phyloP scores from a whole-genome alignment of 768 basidiomycete species.

The Rhizopogon vesiculosus region DNA sequence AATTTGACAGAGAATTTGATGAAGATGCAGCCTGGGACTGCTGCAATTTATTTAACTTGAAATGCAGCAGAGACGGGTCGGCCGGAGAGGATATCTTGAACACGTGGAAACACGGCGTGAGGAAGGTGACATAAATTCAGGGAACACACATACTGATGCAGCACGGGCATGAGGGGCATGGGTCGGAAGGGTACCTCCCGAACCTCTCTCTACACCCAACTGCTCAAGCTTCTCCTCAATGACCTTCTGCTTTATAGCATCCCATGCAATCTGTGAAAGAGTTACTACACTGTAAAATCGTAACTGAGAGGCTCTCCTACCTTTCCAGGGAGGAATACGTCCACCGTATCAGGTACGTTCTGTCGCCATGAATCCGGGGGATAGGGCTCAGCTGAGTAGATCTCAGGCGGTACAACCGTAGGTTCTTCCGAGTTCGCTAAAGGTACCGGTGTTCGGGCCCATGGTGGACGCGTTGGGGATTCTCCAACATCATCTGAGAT shows the following conservation, averaged over 20 bases:
- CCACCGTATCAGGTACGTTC: constrained; percentile 60
- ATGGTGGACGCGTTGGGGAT: constrained; percentile 40
- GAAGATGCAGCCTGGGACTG: constrained; percentile 55
- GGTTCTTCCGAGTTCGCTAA: constrained; percentile 29
- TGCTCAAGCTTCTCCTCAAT: constrained; percentile 82
- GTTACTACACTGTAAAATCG: constrained; percentile 5
- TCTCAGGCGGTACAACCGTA: constrained; percentile 25
- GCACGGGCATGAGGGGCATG: constrained; percentile 78
- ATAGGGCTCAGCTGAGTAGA: constrained; percentile 47
- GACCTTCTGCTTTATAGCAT: constrained; percentile 58
- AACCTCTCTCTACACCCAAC: constrained; percentile 70
- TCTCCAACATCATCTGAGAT: constrained; percentile 30
- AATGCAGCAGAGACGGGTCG: constrained; percentile 75
- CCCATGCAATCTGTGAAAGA: constrained; percentile 61
- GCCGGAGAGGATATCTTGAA: constrained; percentile 85
- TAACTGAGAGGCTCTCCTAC: constrained; percentile 32
- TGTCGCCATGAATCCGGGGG: constrained; percentile 62
- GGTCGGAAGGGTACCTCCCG: constrained; percentile 47
- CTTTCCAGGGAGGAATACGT: constrained; percentile 82
- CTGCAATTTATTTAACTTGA: constrained; percentile 82
- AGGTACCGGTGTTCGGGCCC: constrained; percentile 58
- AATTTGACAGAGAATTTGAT: constrained; percentile 51
- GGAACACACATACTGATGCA: constrained; percentile 61
- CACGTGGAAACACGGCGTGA: constrained; percentile 1
- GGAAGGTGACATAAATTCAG: constrained; percentile 14